Evolutionary conservation across 768 basidiomycete genomes (phyloP), one percentile per base, ranked within the genome.

Genomic region (Naganishia vaughanmartiniae): DNA sequence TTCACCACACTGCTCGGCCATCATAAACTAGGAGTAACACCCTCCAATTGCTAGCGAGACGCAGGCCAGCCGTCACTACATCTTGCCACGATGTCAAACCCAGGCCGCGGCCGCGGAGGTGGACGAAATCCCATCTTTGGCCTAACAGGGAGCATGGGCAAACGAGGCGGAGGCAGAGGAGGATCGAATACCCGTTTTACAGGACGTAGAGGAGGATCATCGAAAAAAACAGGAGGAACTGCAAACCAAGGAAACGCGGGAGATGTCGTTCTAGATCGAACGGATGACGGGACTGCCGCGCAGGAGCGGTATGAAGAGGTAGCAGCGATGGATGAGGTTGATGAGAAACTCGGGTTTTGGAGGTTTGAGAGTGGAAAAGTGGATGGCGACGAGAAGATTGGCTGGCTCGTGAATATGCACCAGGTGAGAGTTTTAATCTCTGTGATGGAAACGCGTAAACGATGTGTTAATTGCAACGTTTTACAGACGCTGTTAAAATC

Each of bases 371-470:
- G 94, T 77, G 73, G 65, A 0, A 65, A 72, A 48, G 78, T 76
- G n/a, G 75, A 69, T 24, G 95, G 94, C 0, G 82, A 84, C 3
- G 83, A 83, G 76, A 87, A 84, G 78, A 90, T 91, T 66, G 96
- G 94, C 1, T 98, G 96, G 96, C 83, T 99, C 77, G 88, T 99
- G 73, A 98, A 98, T 78, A 98, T 99, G 95, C 94, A 95, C 80
- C 92, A 96, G 66, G 93, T 93, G 78, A 74, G 90, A 15, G 42
- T 15, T 85, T 11, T 31, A n/a, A n/a, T n/a, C n/a, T n/a, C n/a
- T 19, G 33, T 11, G 67, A 34, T 30, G 17, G 26, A 24, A 54
- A 55, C 65, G 51, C 9, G 48, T 30, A 14, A 66, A 33, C 28
- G 30, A 53, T 26, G 4, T 14, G 36, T 24, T 69, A 10, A 39